Conservation (phyloP, 257 asterid genomes). For the Schizonepeta tenuifolia region DNA sequence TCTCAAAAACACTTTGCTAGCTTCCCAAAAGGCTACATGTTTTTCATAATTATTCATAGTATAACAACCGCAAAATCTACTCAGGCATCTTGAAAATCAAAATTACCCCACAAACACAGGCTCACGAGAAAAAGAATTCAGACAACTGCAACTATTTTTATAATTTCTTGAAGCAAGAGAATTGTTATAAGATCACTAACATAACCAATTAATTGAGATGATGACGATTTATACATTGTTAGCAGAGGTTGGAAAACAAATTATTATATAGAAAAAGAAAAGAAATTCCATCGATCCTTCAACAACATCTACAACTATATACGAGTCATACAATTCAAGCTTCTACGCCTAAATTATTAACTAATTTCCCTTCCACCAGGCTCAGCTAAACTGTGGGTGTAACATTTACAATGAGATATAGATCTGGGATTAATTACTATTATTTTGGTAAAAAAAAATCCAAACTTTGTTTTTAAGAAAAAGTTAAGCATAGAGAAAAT, state of each 20-base stretch:
- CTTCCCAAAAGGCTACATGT: neutral
- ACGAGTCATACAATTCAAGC: too few species aligned
- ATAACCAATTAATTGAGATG: too few species aligned
- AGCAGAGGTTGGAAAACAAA: neutral
- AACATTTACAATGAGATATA: neutral
- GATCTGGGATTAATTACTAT: constrained; percentile 30
- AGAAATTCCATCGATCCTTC: neutral
- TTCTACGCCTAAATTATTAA: neutral
- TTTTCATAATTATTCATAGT: neutral
- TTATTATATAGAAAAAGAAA: neutral
- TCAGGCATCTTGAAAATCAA: neutral
- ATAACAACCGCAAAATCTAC: neutral
- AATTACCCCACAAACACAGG: neutral
- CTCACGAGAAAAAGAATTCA: neutral
- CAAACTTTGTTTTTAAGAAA: neutral
- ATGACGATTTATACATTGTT: neutral
- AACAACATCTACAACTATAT: too few species aligned
- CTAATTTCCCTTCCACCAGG: too few species aligned
- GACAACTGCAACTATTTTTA: neutral
- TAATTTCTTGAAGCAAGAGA: neutral
- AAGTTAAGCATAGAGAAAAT: too few species aligned
- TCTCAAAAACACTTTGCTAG: neutral
- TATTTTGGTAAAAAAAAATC: neutral
- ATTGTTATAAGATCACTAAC: neutral
- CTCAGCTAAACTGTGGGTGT: neutral